Percentiles rank a stretch among this genome's conserved stretches.
Conservation (phyloP, 176 grass and related monocot genomes). For the Phyllostachys edulis region DNA sequence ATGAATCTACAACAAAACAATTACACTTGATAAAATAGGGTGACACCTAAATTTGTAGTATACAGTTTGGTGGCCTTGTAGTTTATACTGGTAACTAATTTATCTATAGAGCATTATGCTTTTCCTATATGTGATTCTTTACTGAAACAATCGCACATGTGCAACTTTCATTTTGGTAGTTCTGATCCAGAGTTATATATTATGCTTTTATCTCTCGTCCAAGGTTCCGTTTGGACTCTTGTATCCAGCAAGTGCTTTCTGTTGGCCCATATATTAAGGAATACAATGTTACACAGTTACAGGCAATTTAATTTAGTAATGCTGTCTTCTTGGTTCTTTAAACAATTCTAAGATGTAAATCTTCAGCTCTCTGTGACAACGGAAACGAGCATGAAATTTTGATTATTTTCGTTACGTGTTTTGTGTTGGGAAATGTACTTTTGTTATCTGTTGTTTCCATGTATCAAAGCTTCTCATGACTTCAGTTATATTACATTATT, state of each 20-base stretch:
- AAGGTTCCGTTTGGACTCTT: too few relatives aligned
- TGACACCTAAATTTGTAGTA: neutral
- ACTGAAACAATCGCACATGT: neutral
- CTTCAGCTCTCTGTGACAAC: too few relatives aligned
- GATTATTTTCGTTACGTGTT: too few relatives aligned
- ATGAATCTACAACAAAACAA: neutral
- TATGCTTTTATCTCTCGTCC: neutral
- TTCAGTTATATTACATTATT: constrained; percentile 26
- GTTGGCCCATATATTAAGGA: too few relatives aligned
- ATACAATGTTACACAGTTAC: too few relatives aligned
- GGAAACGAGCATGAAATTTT: too few relatives aligned
- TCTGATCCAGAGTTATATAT: neutral
- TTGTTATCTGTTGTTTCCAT: too few relatives aligned
- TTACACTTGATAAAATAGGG: neutral
- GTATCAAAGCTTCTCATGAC: constrained; percentile 27
- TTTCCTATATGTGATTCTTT: constrained; percentile 6
- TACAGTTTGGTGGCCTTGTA: constrained; percentile 19
- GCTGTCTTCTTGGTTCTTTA: too few relatives aligned
- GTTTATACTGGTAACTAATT: neutral
- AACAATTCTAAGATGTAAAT: too few relatives aligned
- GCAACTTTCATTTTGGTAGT: neutral
- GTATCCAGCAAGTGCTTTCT: too few relatives aligned
- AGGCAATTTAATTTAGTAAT: too few relatives aligned
- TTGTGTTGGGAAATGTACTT: too few relatives aligned
- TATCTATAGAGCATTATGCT: neutral